These are phyloP conservation scores for Myxozyma sirexii DNA, from an alignment of 805 yeast genomes.

Conservation along the genomic window DNA sequence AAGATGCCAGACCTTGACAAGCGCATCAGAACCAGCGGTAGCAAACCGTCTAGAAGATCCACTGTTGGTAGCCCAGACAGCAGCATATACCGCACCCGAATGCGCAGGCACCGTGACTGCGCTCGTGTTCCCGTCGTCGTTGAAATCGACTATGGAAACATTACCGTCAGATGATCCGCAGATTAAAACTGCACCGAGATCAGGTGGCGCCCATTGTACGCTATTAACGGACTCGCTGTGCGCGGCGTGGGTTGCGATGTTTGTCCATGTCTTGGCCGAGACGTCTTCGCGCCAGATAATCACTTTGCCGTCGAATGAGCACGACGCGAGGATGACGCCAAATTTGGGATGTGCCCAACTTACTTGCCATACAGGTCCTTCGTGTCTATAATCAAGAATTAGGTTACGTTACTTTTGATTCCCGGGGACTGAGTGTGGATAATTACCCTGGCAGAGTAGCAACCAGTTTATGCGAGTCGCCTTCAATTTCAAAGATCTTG, in stretches of 20 bases:
- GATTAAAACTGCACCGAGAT: conserved; percentile 86
- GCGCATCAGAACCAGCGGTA: conserved; percentile 93
- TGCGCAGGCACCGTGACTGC: conserved; percentile 71
- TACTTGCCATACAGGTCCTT: conserved; percentile 99
- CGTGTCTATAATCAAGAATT: conserved; percentile 53
- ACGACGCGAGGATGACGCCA: conserved; percentile 90
- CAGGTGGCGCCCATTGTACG: conserved; percentile 96
- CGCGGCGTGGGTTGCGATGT: conserved; percentile 79
- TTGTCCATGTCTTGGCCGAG: conserved; percentile 69
- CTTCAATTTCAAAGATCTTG: conserved; percentile 88
- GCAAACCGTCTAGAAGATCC: conserved; percentile 66
- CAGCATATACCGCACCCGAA: conserved; percentile 90
- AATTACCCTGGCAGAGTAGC: conserved; percentile 74
- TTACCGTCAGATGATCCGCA: conserved; percentile 94
- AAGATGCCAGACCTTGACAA: conserved; percentile 86
- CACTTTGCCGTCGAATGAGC: conserved; percentile 94
- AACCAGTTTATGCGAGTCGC: conserved; percentile 74
- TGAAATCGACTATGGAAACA: conserved; percentile 86
- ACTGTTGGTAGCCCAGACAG: conserved; percentile 74
- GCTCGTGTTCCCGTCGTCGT: conserved; percentile 75
- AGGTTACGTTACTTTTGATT: too few relatives aligned
- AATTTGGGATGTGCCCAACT: conserved; percentile 99
- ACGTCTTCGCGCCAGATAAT: conserved; percentile 94
- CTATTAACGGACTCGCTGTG: conserved; percentile 95
- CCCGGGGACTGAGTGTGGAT: too few relatives aligned